A percentile compares a stretch with the other conserved stretches of the same genome.
Evolutionary conservation across 768 basidiomycete species (phyloP).

Genomic region (Lactarius hatsudake): DNA sequence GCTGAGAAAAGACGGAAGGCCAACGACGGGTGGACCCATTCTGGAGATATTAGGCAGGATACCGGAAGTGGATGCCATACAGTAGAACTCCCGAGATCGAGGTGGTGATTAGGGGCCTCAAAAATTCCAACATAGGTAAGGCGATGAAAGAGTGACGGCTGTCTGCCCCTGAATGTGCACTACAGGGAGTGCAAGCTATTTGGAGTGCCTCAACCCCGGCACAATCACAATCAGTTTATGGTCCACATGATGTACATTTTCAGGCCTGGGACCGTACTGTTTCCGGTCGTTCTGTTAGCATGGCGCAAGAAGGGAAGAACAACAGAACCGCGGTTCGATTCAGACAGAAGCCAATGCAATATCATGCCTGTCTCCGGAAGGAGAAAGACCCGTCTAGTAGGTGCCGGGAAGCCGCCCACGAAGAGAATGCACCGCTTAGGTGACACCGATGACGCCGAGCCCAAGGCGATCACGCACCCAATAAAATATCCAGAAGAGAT

Average conservation of each 20-base stretch:
- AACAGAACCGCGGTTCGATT: background rate
- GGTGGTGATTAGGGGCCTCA: conserved; percentile 17
- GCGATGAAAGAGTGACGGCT: background rate
- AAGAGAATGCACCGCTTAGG: background rate
- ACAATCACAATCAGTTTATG: background rate
- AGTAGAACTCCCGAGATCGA: background rate
- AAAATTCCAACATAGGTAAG: background rate
- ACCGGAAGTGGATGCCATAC: background rate
- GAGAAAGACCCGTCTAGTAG: background rate
- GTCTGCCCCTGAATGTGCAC: background rate
- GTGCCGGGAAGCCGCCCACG: background rate
- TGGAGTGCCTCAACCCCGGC: background rate
- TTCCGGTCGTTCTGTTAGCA: background rate
- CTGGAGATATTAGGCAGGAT: background rate
- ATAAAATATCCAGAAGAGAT: background rate
- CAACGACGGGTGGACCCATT: background rate
- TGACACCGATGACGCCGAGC: background rate
- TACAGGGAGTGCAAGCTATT: background rate
- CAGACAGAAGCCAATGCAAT: background rate
- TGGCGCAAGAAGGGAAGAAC: background rate
- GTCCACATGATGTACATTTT: background rate
- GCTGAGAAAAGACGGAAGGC: too few species aligned
- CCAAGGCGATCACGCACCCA: background rate
- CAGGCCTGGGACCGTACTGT: background rate
- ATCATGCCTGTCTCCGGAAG: conserved; percentile 11